phyloP scores from a whole-genome alignment of 257 asterid species.

The Coffea canephora region DNA sequence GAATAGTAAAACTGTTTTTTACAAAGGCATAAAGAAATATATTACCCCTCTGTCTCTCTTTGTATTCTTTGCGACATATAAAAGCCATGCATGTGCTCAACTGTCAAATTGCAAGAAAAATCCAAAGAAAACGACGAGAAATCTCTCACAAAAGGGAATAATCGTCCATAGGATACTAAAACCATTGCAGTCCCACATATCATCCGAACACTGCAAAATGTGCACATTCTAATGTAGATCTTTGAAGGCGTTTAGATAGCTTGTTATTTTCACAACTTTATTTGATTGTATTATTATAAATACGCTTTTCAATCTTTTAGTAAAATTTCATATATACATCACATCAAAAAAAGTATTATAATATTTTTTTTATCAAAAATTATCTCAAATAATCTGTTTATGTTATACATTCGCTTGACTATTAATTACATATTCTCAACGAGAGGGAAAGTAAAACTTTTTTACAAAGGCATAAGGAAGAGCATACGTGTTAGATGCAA shows the following conservation, averaged over 20 bases:
- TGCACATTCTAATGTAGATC: slow-evolving; percentile 16
- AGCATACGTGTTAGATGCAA: neutral
- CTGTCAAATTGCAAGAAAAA: slow-evolving; percentile 29
- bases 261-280: too few species aligned
- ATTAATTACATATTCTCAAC: neutral
- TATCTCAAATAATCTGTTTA: neutral
- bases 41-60: too few species aligned
- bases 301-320: too few species aligned
- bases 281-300: too few species aligned
- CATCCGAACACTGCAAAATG: slow-evolving; percentile 4
- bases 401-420: slow-evolving; percentile 10
- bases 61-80: slow-evolving; percentile 18
- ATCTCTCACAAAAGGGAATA: slow-evolving; percentile 52
- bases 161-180: slow-evolving; percentile 47
- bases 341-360: too few species aligned
- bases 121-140: slow-evolving; percentile 55
- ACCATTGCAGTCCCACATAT: slow-evolving; percentile 28
- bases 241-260: too few species aligned
- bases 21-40: too few species aligned
- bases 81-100: slow-evolving; percentile 52
- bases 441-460: neutral
- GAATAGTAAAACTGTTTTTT: too few species aligned
- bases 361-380: too few species aligned
- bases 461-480: neutral
- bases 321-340: too few species aligned